Conservation (phyloP, 768 basidiomycete genomes). For the Ramaria sp. region DNA sequence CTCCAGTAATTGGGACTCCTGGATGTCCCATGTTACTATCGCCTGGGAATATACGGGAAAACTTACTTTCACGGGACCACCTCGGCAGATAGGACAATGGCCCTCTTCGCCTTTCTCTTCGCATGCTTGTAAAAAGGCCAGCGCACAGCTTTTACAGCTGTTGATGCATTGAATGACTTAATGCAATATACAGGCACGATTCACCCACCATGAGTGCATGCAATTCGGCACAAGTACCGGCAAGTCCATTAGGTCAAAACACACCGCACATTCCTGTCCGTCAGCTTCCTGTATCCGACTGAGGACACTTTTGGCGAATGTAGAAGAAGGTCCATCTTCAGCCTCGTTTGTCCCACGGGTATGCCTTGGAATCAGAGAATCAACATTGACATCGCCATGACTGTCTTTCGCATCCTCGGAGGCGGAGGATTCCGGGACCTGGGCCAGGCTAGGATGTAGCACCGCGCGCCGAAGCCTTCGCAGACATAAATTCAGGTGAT, state of each 20-base stretch:
- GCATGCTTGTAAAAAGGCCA: slow-evolving; percentile 58
- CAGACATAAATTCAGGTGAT: slow-evolving; percentile 6
- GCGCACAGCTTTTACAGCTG: slow-evolving; percentile 88
- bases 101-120: slow-evolving; percentile 61
- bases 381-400: slow-evolving; percentile 41
- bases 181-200: background rate
- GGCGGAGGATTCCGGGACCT: slow-evolving; percentile 34
- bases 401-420: slow-evolving; percentile 17
- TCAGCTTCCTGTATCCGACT: slow-evolving; percentile 40
- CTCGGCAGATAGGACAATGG: slow-evolving; percentile 70
- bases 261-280: slow-evolving; percentile 67
- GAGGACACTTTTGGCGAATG: slow-evolving; percentile 56
- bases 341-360: slow-evolving; percentile 25
- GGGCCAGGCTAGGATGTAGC: slow-evolving; percentile 78
- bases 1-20: slow-evolving; percentile 57
- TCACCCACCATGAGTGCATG: slow-evolving; percentile 61
- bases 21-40: background rate
- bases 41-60: background rate
- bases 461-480: slow-evolving; percentile 81
- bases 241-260: slow-evolving; percentile 65
- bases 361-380: slow-evolving; percentile 48
- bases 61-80: slow-evolving; percentile 53
- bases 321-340: slow-evolving; percentile 23
- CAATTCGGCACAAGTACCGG: slow-evolving; percentile 66
- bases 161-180: background rate